Conservation (phyloP, 495 filamentous ascomycete genomes). For the Corynascus novoguineensis region DNA sequence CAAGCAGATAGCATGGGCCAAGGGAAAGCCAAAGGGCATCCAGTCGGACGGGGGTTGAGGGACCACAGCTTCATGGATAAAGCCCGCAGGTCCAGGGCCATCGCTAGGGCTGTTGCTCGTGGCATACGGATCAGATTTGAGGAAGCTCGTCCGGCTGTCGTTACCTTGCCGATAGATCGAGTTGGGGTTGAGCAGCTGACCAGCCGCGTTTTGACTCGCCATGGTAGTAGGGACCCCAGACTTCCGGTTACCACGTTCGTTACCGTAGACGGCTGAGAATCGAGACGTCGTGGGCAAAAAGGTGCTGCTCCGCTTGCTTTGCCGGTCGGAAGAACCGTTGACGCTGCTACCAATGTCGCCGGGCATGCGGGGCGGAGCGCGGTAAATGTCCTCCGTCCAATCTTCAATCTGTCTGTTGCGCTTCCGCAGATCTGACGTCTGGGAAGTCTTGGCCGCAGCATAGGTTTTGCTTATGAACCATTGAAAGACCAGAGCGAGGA, state of each 20-base stretch:
- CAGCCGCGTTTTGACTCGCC: constrained; percentile 87
- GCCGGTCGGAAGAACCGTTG: constrained; percentile 55
- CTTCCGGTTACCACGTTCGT: constrained; percentile 46
- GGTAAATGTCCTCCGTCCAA: constrained; percentile 97
- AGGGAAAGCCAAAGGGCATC: constrained; percentile 90
- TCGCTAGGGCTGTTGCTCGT: constrained; percentile 59
- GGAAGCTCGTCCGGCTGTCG: constrained; percentile 56
- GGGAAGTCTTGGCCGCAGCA: constrained; percentile 69
- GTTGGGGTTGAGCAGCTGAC: constrained; percentile 63
- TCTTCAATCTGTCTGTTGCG: constrained; percentile 94
- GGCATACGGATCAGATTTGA: constrained; percentile 43
- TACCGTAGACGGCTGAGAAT: constrained; percentile 88
- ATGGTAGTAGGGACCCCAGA: constrained; percentile 77
- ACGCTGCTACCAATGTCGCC: constrained; percentile 59
- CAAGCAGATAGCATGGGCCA: constrained; percentile 88
- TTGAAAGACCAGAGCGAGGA: constrained; percentile 85
- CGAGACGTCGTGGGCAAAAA: constrained; percentile 83
- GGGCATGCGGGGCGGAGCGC: constrained; percentile 71
- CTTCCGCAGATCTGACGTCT: constrained; percentile 63
- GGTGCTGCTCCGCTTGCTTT: constrained; percentile 72
- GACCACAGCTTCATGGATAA: constrained; percentile 92
- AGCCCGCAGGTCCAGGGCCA: constrained; percentile 77
- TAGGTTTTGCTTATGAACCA: constrained; percentile 88
- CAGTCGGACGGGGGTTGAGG: constrained; percentile 97
- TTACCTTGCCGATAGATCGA: constrained; percentile 70